Base-by-base conservation (phyloP, 257 asterid genomes). In the Solanum ahanhuiri region DNA sequence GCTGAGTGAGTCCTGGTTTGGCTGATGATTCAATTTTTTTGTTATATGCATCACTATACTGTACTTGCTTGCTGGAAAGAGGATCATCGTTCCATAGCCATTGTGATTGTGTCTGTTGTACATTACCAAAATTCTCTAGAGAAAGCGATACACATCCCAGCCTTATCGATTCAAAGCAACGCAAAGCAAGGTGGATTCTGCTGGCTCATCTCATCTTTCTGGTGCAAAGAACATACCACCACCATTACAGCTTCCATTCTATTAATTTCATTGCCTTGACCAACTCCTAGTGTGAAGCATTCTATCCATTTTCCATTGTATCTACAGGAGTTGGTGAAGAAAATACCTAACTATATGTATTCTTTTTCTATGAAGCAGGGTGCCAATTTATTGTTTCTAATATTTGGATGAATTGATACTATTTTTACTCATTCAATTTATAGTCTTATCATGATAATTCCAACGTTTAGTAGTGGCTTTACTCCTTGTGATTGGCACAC, bases 251-350 rank as follows among this genome's bases (percentile, higher is more conserved):
- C 87, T 87, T 87, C 83, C 14, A 77, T 87, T 89, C 79, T 28
- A 88, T 89, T 92, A 83, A 83, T 88, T 91, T 85, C 87, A 83
- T 87, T 86, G 86, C 83, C 86, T 84, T 88, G 93, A 89, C 88
- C 86, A 88, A 91, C 87, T 92, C 85, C 86, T 86, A 70, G 81
- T 70, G 71, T 84, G 86, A 89, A 87, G 86, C 90, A 69, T 89
- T 73, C 87, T 15, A 88, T 89, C 86, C 87, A 81, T 85, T 85
- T 86, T 88, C 89, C 90, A 87, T 88, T 87, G 88, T 84, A 87
- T 88, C 90, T 88, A 58, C 37, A 28, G 11, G 87, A 85, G 71
- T 85, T 84, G 89, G 72, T 72, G 51, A 72, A 67, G 73, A 51
- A 64, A 88, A 31, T 75, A 75, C 89, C 22, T 84, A 66, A 34